phyloP scores from a whole-genome alignment of 148 eudicot species.

The Salicornia ramosissima region DNA sequence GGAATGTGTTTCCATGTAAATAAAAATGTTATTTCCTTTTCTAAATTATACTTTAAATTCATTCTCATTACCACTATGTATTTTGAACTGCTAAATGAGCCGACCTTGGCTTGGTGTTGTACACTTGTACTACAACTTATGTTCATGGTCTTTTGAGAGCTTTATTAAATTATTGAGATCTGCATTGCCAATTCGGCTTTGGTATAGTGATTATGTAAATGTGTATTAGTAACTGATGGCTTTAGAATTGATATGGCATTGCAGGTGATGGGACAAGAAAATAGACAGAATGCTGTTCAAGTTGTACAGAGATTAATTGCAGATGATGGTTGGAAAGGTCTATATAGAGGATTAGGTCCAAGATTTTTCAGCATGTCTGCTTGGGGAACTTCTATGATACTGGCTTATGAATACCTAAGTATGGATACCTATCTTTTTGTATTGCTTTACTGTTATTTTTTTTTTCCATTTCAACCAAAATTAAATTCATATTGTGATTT shows the following conservation, averaged over 20 bases:
- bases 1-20: too few species aligned
- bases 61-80: too few species aligned
- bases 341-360: slow-evolving; percentile 94
- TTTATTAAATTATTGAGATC: neutral
- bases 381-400: slow-evolving; percentile 99
- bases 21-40: too few species aligned
- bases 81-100: too few species aligned
- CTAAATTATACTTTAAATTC: too few species aligned
- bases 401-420: slow-evolving; percentile 92
- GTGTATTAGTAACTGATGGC: neutral
- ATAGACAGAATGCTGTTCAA: slow-evolving; percentile 57
- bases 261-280: slow-evolving; percentile 69
- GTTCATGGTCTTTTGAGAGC: neutral
- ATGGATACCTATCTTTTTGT: slow-evolving; percentile 25
- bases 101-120: slow-evolving; percentile 1
- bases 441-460: neutral
- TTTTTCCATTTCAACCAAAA: neutral
- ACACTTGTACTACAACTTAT: neutral
- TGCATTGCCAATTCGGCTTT: neutral
- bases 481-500: slow-evolving; percentile 1
- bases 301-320: slow-evolving; percentile 64
- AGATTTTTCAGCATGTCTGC: slow-evolving; percentile 98
- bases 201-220: neutral
- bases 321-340: slow-evolving; percentile 92
- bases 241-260: neutral